A percentile compares a stretch with the other conserved stretches of the same genome.
phyloP scores from a whole-genome alignment of 441 rosid genomes.

The Sinapis alba region DNA sequence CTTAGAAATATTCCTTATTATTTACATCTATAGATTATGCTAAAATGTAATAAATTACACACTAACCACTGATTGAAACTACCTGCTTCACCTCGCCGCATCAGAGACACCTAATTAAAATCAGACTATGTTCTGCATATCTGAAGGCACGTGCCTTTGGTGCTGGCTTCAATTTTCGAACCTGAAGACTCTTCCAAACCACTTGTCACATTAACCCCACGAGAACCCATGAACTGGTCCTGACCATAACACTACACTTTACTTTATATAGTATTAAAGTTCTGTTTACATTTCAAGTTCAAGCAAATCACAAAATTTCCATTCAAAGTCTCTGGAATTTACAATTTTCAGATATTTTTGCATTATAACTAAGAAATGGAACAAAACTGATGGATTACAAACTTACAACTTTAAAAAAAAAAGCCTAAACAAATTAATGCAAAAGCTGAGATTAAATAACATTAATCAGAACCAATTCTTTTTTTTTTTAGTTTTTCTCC shows the following conservation, averaged over 20 bases:
- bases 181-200: conserved; percentile 14
- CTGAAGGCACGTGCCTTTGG: conserved; percentile 11
- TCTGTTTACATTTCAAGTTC: not conserved
- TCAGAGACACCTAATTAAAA: conserved; percentile 15
- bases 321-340: not conserved
- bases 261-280: not conserved
- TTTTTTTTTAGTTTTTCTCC: not conserved
- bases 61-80: conserved; percentile 11
- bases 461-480: not conserved
- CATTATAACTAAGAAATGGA: conserved; percentile 5
- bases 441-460: conserved; percentile 9
- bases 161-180: conserved; percentile 8
- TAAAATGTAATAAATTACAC: not conserved
- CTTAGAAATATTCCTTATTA: not conserved
- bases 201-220: conserved; percentile 29
- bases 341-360: not conserved
- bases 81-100: conserved; percentile 38
- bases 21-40: not conserved
- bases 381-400: conserved; percentile 19
- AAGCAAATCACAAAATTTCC: not conserved
- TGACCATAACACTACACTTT: not conserved
- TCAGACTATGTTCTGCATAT: conserved; percentile 22
- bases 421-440: not conserved
- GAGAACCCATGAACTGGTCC: not conserved
- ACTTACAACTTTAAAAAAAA: not conserved